A percentile compares a stretch with the other conserved stretches of the same genome.
These are phyloP conservation scores for Chamaecyparis obtusa DNA, from an alignment of 75 land plant species.

Conservation along the genomic window DNA sequence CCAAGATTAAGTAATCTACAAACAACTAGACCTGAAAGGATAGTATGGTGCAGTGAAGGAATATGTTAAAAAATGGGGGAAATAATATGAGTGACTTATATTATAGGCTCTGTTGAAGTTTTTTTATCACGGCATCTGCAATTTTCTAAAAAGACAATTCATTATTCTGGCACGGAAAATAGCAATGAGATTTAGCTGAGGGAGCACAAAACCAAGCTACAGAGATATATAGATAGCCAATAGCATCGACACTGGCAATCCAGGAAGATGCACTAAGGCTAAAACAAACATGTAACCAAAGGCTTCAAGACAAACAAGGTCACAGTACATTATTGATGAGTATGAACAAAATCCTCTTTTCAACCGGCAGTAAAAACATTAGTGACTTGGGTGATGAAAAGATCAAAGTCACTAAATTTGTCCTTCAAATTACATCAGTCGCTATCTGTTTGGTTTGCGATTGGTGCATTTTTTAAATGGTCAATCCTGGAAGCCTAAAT, in stretches of 20 bases:
- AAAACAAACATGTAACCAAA: neutral
- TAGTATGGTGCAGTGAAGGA: neutral
- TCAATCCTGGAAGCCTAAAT: neutral
- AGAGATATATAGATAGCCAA: neutral
- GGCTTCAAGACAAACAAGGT: neutral
- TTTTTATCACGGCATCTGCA: neutral
- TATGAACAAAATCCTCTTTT: neutral
- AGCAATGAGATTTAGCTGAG: neutral
- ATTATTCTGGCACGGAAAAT: too few relatives aligned
- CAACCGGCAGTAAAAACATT: neutral
- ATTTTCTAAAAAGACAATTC: neutral
- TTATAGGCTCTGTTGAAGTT: too few relatives aligned
- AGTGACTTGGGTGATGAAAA: neutral
- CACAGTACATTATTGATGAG: too few relatives aligned
- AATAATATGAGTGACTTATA: too few relatives aligned
- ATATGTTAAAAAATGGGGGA: too few relatives aligned
- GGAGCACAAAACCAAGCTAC: neutral
- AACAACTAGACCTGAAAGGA: neutral
- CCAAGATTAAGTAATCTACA: neutral
- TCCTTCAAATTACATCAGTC: too few relatives aligned
- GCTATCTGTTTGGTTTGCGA: neutral
- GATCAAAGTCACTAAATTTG: neutral
- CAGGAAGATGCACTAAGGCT: neutral
- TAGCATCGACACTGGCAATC: too few relatives aligned
- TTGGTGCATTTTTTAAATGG: neutral